phyloP scores from a whole-genome alignment of 2,329 filamentous ascomycete genomes.

The Penicillium sp. region DNA sequence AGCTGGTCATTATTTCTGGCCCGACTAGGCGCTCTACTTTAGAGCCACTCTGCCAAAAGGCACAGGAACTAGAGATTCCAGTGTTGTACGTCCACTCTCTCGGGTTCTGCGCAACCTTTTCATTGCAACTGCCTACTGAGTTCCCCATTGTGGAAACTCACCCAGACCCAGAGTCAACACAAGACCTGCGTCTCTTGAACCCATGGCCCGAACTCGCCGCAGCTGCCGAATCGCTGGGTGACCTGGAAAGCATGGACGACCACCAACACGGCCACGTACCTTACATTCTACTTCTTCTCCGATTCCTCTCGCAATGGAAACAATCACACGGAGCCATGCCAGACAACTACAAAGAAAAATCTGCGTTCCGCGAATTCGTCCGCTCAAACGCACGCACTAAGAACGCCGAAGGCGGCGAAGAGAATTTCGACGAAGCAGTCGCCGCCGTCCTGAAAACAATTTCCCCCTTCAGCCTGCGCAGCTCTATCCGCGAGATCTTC shows the following conservation, averaged over 20 bases:
- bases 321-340: slow-evolving; percentile 67
- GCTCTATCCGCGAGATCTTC: slow-evolving; percentile 75
- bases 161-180: slow-evolving; percentile 79
- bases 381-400: slow-evolving; percentile 65
- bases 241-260: slow-evolving; percentile 69
- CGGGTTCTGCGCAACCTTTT: slow-evolving; percentile 89
- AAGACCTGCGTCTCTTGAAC: slow-evolving; percentile 77
- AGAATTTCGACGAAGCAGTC: slow-evolving; percentile 94
- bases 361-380: slow-evolving; percentile 72
- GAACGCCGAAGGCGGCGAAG: slow-evolving; percentile 83
- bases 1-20: slow-evolving; percentile 61
- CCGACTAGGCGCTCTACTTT: slow-evolving; percentile 58
- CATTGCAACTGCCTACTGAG: slow-evolving; percentile 71
- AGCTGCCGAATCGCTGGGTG: slow-evolving; percentile 64
- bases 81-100: slow-evolving; percentile 82
- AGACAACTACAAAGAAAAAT: slow-evolving; percentile 79
- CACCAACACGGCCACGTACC: slow-evolving; percentile 91
- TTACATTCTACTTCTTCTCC: slow-evolving; percentile 77
- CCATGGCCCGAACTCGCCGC: slow-evolving; percentile 81
- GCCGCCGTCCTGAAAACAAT: slow-evolving; percentile 87
- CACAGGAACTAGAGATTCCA: slow-evolving; percentile 64
- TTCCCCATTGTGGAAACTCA: slow-evolving; percentile 96
- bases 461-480: slow-evolving; percentile 65
- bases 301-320: slow-evolving; percentile 83
- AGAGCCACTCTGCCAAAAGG: slow-evolving; percentile 50